Evolutionary conservation across 306 rosid species (phyloP).

Genomic region (Glycine tomentella): DNA sequence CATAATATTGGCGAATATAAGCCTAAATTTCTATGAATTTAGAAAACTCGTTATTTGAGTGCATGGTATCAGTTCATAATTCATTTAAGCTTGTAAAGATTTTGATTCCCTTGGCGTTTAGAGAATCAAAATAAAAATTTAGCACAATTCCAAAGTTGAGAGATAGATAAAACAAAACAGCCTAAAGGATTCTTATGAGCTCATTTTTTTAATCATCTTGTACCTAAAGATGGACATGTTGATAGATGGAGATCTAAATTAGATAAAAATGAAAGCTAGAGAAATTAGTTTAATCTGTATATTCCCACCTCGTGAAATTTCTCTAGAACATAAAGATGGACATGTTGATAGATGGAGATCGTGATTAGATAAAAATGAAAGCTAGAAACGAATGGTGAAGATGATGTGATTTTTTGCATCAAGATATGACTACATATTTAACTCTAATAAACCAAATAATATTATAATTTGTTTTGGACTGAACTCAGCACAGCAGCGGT

Average conservation of each 20-base stretch:
- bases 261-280: no score
- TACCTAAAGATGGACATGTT: no score
- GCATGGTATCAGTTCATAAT: constrained; percentile 26
- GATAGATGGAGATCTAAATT: no score
- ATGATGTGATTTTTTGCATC: background rate
- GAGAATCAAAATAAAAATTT: constrained; percentile 40
- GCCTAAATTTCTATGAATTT: no score
- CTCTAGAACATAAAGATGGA: no score
- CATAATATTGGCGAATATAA: background rate
- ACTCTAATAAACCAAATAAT: no score
- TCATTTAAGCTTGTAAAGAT: constrained; percentile 11
- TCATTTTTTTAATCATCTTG: background rate
- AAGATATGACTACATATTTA: no score
- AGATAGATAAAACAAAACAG: constrained; percentile 8
- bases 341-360: no score
- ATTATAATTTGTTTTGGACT: no score
- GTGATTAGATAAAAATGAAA: background rate
- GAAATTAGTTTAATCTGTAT: no score
- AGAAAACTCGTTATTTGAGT: constrained; percentile 8
- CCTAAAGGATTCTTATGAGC: constrained; percentile 34
- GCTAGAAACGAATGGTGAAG: background rate
- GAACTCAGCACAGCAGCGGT: no score
- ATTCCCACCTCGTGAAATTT: no score
- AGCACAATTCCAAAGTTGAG: background rate
- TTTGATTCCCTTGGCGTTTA: constrained; percentile 29